Evolutionary conservation across 257 asterid genomes (phyloP).

Genomic region (Rubia yunnanensis): DNA sequence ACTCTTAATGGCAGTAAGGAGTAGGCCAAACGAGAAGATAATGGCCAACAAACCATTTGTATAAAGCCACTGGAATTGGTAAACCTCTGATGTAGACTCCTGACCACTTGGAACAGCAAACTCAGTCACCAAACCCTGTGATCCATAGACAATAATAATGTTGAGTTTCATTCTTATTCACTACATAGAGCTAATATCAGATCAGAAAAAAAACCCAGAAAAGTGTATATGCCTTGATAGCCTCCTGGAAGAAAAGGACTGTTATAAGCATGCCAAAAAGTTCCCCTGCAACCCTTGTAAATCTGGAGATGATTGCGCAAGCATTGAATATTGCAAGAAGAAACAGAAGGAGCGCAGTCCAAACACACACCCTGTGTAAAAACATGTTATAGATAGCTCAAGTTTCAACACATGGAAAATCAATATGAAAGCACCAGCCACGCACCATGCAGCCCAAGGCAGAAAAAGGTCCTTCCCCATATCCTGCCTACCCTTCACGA

Average conservation of each 20-base stretch:
- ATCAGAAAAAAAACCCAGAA: background rate
- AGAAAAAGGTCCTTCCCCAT: constrained; percentile 58
- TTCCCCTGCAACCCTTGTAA: constrained; percentile 90
- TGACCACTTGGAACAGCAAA: constrained; percentile 61
- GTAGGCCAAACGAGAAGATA: constrained; percentile 68
- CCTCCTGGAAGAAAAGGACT: constrained; percentile 80
- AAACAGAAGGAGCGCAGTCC: constrained; percentile 73
- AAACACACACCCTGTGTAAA: constrained; percentile 69
- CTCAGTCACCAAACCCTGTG: constrained; percentile 88
- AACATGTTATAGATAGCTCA: background rate
- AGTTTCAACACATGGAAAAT: background rate
- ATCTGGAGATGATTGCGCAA: constrained; percentile 59
- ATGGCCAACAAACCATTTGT: constrained; percentile 69
- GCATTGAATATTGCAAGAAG: constrained; percentile 81
- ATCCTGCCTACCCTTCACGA: constrained; percentile 36
- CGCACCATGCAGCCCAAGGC: constrained; percentile 92
- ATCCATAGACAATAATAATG: constrained; percentile 10
- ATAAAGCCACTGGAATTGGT: constrained; percentile 76
- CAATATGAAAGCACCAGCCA: constrained; percentile 1
- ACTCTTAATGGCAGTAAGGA: constrained; percentile 63
- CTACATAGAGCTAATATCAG: background rate
- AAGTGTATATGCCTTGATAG: constrained; percentile 53
- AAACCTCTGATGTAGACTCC: constrained; percentile 34
- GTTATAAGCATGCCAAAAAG: constrained; percentile 89
- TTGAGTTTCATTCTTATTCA: background rate